phyloP scores from a whole-genome alignment of 352 stramenopile genomes.

The Achlya hypogyna region DNA sequence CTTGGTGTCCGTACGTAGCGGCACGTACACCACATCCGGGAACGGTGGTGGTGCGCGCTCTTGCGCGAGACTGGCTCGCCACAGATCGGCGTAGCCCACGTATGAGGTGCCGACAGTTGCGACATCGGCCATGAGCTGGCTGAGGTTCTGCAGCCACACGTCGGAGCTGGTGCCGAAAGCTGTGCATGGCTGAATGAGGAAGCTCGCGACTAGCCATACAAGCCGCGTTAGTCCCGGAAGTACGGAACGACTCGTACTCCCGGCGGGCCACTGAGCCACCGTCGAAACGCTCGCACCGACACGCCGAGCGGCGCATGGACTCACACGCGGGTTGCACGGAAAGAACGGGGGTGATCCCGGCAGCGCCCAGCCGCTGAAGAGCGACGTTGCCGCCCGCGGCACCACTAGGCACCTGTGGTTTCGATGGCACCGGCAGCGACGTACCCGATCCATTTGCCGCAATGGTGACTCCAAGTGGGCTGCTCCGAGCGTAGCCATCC shows the following conservation, averaged over 20 bases:
- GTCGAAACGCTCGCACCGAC: conserved; percentile 46
- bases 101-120: neutral
- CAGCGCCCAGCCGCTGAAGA: conserved; percentile 43
- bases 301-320: conserved; percentile 32
- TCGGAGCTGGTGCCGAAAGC: conserved; percentile 51
- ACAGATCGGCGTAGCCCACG: conserved; percentile 24
- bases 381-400: neutral
- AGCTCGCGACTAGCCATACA: conserved; percentile 28
- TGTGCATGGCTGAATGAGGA: conserved; percentile 41
- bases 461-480: conserved; percentile 27
- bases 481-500: conserved; percentile 32
- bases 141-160: conserved; percentile 38
- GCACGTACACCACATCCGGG: neutral
- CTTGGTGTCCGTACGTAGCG: conserved; percentile 27
- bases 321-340: conserved; percentile 32
- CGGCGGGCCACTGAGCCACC: conserved; percentile 30
- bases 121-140: conserved; percentile 31
- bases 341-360: conserved; percentile 31
- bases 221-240: neutral
- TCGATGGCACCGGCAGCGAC: neutral
- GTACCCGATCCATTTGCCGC: conserved; percentile 1
- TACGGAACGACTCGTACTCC: conserved; percentile 5
- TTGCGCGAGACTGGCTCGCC: conserved; percentile 50
- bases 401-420: neutral
- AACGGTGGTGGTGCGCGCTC: conserved; percentile 32